phyloP scores from a whole-genome alignment of 495 filamentous ascomycete genomes.

The Stereocaulon alpinum region DNA sequence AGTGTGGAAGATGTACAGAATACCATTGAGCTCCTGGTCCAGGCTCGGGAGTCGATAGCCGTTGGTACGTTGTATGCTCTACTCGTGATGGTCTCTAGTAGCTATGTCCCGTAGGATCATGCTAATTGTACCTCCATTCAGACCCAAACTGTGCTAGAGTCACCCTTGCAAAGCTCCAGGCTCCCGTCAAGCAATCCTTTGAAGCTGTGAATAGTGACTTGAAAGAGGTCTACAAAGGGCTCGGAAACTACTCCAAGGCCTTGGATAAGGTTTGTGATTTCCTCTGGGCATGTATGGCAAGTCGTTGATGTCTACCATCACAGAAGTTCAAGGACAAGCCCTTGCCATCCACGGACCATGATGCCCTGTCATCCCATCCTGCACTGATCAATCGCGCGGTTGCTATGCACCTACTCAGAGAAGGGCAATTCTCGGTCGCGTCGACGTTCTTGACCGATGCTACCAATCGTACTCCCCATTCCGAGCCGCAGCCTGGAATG shows the following conservation, averaged over 20 bases:
- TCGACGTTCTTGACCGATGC: slow-evolving; percentile 66
- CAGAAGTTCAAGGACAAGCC: slow-evolving; percentile 66
- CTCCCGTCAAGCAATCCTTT: slow-evolving; percentile 65
- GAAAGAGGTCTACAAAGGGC: slow-evolving; percentile 64
- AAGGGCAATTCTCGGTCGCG: slow-evolving; percentile 85
- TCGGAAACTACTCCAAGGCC: slow-evolving; percentile 72
- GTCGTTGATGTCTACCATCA: background rate
- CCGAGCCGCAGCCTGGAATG: slow-evolving; percentile 3
- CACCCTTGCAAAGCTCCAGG: slow-evolving; percentile 74
- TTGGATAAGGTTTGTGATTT: slow-evolving; percentile 57
- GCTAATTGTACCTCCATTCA: slow-evolving; percentile 23
- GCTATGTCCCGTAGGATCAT: background rate
- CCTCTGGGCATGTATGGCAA: background rate
- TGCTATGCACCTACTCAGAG: slow-evolving; percentile 89
- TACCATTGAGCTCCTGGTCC: slow-evolving; percentile 64
- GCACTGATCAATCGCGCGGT: slow-evolving; percentile 82
- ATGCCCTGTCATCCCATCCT: slow-evolving; percentile 66
- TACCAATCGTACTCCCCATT: slow-evolving; percentile 24
- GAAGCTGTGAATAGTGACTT: slow-evolving; percentile 68
- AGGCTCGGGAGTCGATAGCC: slow-evolving; percentile 59
- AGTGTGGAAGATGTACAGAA: slow-evolving; percentile 65
- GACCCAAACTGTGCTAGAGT: slow-evolving; percentile 61
- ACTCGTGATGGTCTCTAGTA: background rate
- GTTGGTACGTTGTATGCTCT: slow-evolving; percentile 38
- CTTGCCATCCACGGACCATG: slow-evolving; percentile 65